Evolutionary conservation across 2,329 filamentous ascomycete genomes (phyloP), one percentile per base, ranked within the genome.

Genomic region (Sarocladium kiliense): DNA sequence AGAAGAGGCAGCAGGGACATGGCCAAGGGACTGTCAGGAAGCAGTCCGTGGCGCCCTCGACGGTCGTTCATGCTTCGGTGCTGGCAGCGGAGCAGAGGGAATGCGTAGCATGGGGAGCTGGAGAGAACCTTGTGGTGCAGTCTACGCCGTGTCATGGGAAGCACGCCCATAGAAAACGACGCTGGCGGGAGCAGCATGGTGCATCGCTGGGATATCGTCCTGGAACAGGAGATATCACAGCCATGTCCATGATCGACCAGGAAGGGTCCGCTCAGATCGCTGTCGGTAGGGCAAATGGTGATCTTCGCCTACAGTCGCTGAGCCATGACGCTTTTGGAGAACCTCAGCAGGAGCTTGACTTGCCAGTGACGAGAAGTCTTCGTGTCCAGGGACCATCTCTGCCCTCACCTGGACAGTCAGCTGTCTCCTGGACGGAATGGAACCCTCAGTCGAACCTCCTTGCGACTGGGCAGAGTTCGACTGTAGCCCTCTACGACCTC

Each of bases 141-240:
- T 65, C 70, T 25, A 72, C 73, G 19, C 62, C 67, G 14, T 65
- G 61, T n/a, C 36, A 49, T 18, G 11, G 59, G 60, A 5, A 64
- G 58, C 3, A 59, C 36, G 55, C 51, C 42, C 25, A 51, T 16
- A 51, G 23, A 27, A 51, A 51, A 18, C 3, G 47, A 19, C 50
- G 50, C 2, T 79, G 77, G 77, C 62, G 67, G 6, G 63, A 64
- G 10, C 57, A 74, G 1, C 60, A 66, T 37, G 80, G 79, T 1
- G 62, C 65, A 12, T 58, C 66, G 1, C 56, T 63, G 6, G 76
- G 74, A 0, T 77, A 76, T 57, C 55, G 57, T 14, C 63, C 73
- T 1, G 79, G 78, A 0, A 72, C 65, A 27, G 79, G 78, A 55
- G 80, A 83, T 54, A 71, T 80, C 5, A 80, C 73, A 1, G 70